Evolutionary conservation across 441 rosid genomes (phyloP), one percentile per base, ranked within the genome.

Genomic region (Erysimum pusillum): DNA sequence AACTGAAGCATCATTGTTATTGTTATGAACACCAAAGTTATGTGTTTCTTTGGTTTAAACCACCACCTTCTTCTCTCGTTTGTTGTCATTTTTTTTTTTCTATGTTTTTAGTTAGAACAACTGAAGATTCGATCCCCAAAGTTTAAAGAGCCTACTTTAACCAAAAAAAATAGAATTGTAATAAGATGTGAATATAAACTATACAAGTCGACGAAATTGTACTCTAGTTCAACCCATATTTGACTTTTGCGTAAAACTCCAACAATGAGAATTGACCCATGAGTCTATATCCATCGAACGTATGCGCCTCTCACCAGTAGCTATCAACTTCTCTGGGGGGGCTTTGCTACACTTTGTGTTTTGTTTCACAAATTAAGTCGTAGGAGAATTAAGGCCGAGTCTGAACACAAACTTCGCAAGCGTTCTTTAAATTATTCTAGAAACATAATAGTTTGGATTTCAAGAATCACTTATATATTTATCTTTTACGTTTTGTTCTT

Each of bases 1-100:
- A 60, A 7, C 4, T 60, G 67, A 22, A 71, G 39, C 12, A 71
- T 71, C 75, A 71, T 35, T 60, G 67, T 71, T 17, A 71, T n/a
- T 4, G 67, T 48, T 35, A 71, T 61, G 10, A 71, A 49, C 36
- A 61, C 68, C 13, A 71, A 15, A 71, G 60, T 52, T 25, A 36
- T 5, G 9, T 45, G n/a, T 5, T 71, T 71, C 62, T 57, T 35
- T 22, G 10, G 20, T 32, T 57, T 51, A 20, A 10, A 7, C 56
- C 14, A 10, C 32, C 31, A 51, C 31, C 56, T 9, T 4, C 56
- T 51, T 60, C 67, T 60, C 60, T 71, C 39, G 60, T 60, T n/a
- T n/a, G 14, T 48, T 25, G 51, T 36, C 67, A 60, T 45, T 2
- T 20, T 35, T 35, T 35, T 8, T n/a, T 34, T 35, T 35, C 38